Conservation (phyloP, 2,329 filamentous ascomycete genomes). For the Claviceps sp. region DNA sequence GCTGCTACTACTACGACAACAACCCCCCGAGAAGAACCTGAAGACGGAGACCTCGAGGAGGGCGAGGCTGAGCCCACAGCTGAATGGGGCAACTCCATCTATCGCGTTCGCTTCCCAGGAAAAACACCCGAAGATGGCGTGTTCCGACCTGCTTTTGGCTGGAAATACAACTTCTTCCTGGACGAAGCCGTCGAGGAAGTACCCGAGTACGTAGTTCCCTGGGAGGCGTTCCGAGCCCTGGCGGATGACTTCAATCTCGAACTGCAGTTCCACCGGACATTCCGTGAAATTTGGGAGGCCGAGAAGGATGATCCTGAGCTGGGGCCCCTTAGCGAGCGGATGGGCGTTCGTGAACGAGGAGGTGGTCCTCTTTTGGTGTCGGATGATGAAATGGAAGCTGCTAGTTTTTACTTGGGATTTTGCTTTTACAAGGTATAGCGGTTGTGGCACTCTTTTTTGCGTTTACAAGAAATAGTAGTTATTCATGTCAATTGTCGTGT, state of each 20-base stretch:
- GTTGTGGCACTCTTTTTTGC: too few relatives aligned
- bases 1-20: background rate
- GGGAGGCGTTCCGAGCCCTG: conserved; percentile 91
- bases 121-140: conserved; percentile 73
- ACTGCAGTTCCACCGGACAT: conserved; percentile 83
- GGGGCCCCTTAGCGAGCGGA: conserved; percentile 81
- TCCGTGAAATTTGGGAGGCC: conserved; percentile 80
- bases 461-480: too few relatives aligned
- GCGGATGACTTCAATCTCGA: conserved; percentile 96
- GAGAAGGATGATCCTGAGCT: conserved; percentile 77
- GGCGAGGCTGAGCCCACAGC: conserved; percentile 51
- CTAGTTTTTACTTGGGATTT: conserved; percentile 83
- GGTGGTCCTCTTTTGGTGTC: conserved; percentile 57
- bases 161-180: conserved; percentile 96
- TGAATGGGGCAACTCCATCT: conserved; percentile 89
- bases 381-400: conserved; percentile 84
- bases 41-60: conserved; percentile 41
- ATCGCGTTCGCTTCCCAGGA: conserved; percentile 77
- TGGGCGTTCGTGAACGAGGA: conserved; percentile 71
- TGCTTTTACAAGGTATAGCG: conserved; percentile 86
- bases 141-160: conserved; percentile 89
- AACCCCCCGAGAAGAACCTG: conserved; percentile 16
- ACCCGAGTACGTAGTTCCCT: conserved; percentile 94
- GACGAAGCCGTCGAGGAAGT: conserved; percentile 93
- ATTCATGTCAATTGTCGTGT: too few relatives aligned